Base-by-base conservation (phyloP, 106 monocot species). In the Platanthera guangdongensis region DNA sequence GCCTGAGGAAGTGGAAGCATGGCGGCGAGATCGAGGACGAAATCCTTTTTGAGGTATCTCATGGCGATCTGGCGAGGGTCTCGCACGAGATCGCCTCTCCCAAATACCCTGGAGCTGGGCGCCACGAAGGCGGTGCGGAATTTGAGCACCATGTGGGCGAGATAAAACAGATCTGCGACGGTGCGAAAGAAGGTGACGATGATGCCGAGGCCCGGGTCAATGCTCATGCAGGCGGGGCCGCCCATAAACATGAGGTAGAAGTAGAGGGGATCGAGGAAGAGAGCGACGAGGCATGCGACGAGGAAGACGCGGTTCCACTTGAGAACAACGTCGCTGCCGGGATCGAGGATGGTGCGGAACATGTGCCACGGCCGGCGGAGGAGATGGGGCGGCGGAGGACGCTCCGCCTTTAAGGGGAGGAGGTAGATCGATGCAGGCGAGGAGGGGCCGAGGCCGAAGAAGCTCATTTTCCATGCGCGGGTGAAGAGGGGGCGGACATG, bases 251-350 rank as follows among this genome's bases (percentile, higher is more conserved):
- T 83, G 59, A 91, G 62, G 80, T 91, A 97, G 86, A 97, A 94
- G 77, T 88, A 87, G 69, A 97, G 54, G 6, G 97, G 97, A 62
- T 97, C 97, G 75, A 91, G 76, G 91, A 94, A 97, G 70, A 97
- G 89, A 0, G 89, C 91, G 54, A 82, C 73, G 75, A 91, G 83
- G 78, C 91, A 97, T 57, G 83, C 72, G 51, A 91, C 57, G 52
- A 97, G 91, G 84, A 95, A 95, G 45, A 95, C 68, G 53, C 85
- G 92, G 81, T 95, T 88, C 95, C 95, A 95, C 21, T 68, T 76
- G 71, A 90, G 83, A 54, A 92, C 88, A 12, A 78, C 64, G 53
- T 85, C 81, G 80, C 87, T 79, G 12, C 92, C 88, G 13, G 95
- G 95, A 80, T 92, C 93, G 75, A 97, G 97, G 78, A 96, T 89